Evolutionary conservation across 2,329 filamentous ascomycete species (phyloP), one percentile per base, ranked within the genome.

Genomic region (Didymella lethalis): DNA sequence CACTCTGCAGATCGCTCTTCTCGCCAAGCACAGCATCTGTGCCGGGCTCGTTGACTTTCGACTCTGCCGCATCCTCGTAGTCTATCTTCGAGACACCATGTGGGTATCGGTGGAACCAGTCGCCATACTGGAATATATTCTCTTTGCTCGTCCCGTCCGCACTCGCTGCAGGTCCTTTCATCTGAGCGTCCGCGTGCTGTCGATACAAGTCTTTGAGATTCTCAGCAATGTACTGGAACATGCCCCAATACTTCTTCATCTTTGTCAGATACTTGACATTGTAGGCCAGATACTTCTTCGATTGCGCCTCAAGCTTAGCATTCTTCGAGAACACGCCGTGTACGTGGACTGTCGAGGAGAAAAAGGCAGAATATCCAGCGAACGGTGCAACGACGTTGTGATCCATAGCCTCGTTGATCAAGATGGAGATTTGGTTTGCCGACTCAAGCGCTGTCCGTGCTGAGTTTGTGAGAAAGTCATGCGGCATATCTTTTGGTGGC

Each of bases 241-340:
- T 96, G 60, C 94, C 95, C 95, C 95, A 99, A 71, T 95, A 93
- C 60, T 91, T 91, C 82, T 97, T 97, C 91, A 98, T 96, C 77
- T 92, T 95, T 54, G 90, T 90, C 44, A 99, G 80, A 69, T 95
- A 98, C 71, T 90, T 91, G 69, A 98, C 90, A 65, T 97, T 98
- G 64, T 89, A 91, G 0, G 90, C 88, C 16, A 97, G 82, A 70
- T 97, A 93, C 64, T 88, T 87, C 78, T 96, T 97, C 8, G 92
- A 92, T 8, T 86, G 85, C 12, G 86, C 84, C 74, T 96, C 91
- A 48, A 96, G 84, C 11, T 86, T 81, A 14, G 88, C 81, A 64
- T 96, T 93, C 62, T 92, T 91, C 4, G 92, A 95, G 73, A 97
- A 96, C 3, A 96, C 92, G 6, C 92, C 92, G 67, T 93, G 90